These are phyloP conservation scores for Pleurotus cornucopiae DNA, from an alignment of 768 basidiomycete species.

Conservation along the genomic window DNA sequence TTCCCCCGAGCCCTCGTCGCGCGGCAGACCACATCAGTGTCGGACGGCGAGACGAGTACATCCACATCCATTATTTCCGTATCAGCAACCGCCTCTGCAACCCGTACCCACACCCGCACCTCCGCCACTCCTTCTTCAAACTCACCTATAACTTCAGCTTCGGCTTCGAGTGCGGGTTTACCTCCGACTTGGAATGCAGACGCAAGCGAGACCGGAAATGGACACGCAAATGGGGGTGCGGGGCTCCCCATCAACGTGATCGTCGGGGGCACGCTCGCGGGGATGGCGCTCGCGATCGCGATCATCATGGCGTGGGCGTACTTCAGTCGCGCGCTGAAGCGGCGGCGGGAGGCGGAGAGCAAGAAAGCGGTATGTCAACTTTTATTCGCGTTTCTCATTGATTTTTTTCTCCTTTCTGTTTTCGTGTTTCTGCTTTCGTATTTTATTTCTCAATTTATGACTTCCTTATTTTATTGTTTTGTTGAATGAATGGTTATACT, in stretches of 20 bases:
- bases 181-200: neutral
- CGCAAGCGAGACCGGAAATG: too few relatives aligned
- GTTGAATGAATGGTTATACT: too few relatives aligned
- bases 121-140: too few relatives aligned
- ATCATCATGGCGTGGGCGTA: constrained; percentile 40
- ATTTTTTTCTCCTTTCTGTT: neutral
- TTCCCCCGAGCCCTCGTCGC: neutral
- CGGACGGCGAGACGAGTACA: neutral
- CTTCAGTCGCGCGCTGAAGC: constrained; percentile 41
- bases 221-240: constrained; percentile 1
- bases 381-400: neutral
- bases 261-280: constrained; percentile 44
- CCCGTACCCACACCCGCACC: too few relatives aligned
- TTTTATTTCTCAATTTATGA: neutral
- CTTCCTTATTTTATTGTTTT: too few relatives aligned
- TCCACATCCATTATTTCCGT: neutral
- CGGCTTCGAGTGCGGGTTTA: too few relatives aligned
- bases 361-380: constrained; percentile 18
- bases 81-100: neutral
- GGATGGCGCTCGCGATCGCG: constrained; percentile 40
- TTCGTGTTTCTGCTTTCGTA: neutral
- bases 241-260: constrained; percentile 44
- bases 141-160: too few relatives aligned
- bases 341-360: constrained; percentile 25
- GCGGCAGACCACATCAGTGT: neutral